Base-by-base conservation (phyloP, 2,329 filamentous ascomycete genomes). In the Fusarium succisae region DNA sequence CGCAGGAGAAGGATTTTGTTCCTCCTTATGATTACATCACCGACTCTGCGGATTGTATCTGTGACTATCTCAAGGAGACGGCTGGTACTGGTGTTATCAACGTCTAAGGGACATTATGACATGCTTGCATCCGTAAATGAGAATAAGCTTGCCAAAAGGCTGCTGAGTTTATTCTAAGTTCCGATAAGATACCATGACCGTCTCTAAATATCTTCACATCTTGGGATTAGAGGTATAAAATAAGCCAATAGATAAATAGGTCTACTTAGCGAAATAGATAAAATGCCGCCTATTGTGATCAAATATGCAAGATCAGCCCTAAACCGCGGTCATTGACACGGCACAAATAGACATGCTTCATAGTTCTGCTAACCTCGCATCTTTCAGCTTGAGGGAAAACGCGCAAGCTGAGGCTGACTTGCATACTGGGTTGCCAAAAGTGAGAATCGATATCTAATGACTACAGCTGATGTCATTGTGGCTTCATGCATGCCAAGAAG, bases 11-110 rank as follows among this genome's bases (percentile, higher is more conserved):
- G 38, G 80, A 76, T 43, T 74, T 83, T 35, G 78, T 77, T 17
- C 78, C 80, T 37, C 80, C 82, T 11, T 84, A 83, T 65, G 80
- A 78, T 57, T 84, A 84, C 74, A 79, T 78, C 3, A 51, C 59
- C n/a, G 72, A 73, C 30, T 55, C 70, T 51, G 74, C 76, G 13
- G 63, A 58, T 24, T 78, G 76, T 47, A 69, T 78, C 4, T 78
- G 74, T 44, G 74, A 75, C 12, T 63, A 76, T 14, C 72, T 78
- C 22, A 77, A 78, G 74, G 63, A 66, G 28, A 76, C 76, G 61
- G 77, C 75, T 45, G 75, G 77, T 35, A 69, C 75, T 24, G 76
- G 76, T 30, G 72, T 77, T 6, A 35, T 51, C 22, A 35, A 35
- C 0, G 17, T 11, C 18, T 53, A 18, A 24, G 43, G 24, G 5